Conservation (phyloP, 1,284 basidiomycete genomes). For the Omphalotus olearius region DNA sequence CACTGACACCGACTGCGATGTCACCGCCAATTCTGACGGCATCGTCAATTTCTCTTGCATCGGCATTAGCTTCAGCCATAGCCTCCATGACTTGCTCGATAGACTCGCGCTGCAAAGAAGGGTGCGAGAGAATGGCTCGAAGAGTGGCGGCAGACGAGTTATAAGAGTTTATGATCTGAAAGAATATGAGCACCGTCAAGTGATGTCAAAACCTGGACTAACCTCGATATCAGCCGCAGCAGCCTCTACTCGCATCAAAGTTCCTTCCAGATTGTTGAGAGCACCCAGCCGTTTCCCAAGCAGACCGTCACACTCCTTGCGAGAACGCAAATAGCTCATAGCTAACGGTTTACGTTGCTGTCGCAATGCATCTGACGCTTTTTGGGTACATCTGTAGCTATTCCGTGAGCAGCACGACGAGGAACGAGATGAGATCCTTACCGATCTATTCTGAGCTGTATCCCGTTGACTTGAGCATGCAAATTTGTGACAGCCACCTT, state of each 20-base stretch:
- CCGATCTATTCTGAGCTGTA: conserved; percentile 69
- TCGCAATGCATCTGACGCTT: conserved; percentile 61
- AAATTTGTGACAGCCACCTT: conserved; percentile 63
- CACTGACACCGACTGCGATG: conserved; percentile 46
- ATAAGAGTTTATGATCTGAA: conserved; percentile 83
- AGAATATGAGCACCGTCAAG: neutral
- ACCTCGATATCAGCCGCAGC: conserved; percentile 89
- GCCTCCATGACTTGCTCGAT: conserved; percentile 87
- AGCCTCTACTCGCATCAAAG: conserved; percentile 80
- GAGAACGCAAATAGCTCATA: conserved; percentile 70
- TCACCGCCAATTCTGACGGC: conserved; percentile 67
- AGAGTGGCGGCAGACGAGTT: conserved; percentile 79
- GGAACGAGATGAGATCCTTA: conserved; percentile 28
- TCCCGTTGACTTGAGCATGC: conserved; percentile 59
- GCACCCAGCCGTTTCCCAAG: conserved; percentile 72
- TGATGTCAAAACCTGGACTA: conserved; percentile 15
- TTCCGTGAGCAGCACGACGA: neutral
- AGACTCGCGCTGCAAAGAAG: conserved; percentile 70
- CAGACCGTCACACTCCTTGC: conserved; percentile 78
- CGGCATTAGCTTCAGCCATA: conserved; percentile 76
- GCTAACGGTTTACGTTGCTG: conserved; percentile 73
- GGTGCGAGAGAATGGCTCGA: conserved; percentile 71
- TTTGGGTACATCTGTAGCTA: conserved; percentile 53
- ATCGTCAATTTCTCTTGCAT: conserved; percentile 81
- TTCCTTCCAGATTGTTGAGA: conserved; percentile 69